Evolutionary conservation across 108 stramenopile species (phyloP).

Genomic region (Cylindrotheca closterium): DNA sequence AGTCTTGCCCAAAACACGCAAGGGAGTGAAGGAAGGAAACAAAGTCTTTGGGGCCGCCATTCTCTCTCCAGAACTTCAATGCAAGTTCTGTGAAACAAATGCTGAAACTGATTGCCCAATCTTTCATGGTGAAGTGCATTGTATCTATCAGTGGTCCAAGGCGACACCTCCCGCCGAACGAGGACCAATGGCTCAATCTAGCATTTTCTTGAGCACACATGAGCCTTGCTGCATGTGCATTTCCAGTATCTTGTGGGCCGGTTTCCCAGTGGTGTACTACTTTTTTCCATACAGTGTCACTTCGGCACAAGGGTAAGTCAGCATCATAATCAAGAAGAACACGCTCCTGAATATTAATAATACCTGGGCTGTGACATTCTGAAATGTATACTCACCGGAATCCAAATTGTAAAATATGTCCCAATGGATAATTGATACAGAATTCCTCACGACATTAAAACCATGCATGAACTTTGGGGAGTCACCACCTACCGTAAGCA

Average conservation of each 20-base stretch:
- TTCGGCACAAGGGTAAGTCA: conserved; percentile 45
- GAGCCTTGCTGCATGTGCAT: conserved; percentile 72
- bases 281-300: conserved; percentile 53
- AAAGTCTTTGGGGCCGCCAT: conserved; percentile 65
- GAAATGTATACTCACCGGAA: no score
- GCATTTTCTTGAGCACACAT: conserved; percentile 50
- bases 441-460: conserved; percentile 58
- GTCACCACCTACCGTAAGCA: conserved; percentile 58
- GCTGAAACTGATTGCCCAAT: conserved; percentile 42
- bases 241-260: conserved; percentile 51
- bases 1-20: conserved; percentile 38
- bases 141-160: conserved; percentile 45
- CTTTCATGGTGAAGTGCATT: conserved; percentile 57
- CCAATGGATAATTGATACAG: not conserved
- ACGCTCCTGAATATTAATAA: no score
- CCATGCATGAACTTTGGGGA: conserved; percentile 68
- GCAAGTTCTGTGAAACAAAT: conserved; percentile 33
- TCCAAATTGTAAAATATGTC: no score
- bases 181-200: conserved; percentile 39
- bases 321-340: not conserved
- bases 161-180: conserved; percentile 32
- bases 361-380: no score
- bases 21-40: conserved; percentile 45
- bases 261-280: conserved; percentile 45
- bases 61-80: conserved; percentile 16